Evolutionary conservation across 441 rosid genomes (phyloP).

Genomic region (Erodium chrysanthum): DNA sequence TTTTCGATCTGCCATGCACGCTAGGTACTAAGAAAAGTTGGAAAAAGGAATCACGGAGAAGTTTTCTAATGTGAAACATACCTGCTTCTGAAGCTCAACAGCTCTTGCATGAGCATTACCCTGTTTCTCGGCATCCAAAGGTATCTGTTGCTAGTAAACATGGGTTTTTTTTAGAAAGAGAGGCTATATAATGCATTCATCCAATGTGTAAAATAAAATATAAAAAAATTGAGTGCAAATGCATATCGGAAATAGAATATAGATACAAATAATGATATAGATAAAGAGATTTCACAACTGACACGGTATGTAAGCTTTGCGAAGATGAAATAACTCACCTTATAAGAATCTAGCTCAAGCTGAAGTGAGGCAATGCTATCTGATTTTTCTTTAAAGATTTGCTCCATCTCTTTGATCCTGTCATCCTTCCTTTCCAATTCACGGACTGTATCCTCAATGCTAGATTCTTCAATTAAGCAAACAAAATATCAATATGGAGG

Average conservation of each 20-base stretch:
- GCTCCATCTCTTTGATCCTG: constrained; percentile 25
- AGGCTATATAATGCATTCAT: background rate
- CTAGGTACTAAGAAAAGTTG: constrained; percentile 3
- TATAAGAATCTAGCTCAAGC: constrained; percentile 26
- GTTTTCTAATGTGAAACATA: constrained; percentile 16
- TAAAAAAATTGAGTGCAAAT: background rate
- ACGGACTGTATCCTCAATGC: constrained; percentile 23
- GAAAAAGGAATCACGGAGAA: background rate
- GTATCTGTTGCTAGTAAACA: constrained; percentile 12
- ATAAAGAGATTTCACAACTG: background rate
- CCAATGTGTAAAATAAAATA: background rate
- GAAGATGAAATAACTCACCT: constrained; percentile 21
- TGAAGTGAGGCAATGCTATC: constrained; percentile 22
- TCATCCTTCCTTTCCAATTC: constrained; percentile 26
- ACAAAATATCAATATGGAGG: background rate
- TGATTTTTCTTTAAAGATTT: constrained; percentile 25
- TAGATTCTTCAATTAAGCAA: constrained; percentile 24
- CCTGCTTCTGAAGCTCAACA: constrained; percentile 33
- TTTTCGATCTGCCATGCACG: constrained; percentile 21
- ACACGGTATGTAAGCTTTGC: background rate
- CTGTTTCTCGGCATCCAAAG: constrained; percentile 16
- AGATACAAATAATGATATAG: background rate
- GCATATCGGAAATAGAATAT: background rate
- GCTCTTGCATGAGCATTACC: constrained; percentile 18
- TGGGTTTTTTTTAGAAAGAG: background rate